These are phyloP conservation scores for Mycocalia duriaeana DNA, from an alignment of 1,284 basidiomycete species.

Conservation along the genomic window DNA sequence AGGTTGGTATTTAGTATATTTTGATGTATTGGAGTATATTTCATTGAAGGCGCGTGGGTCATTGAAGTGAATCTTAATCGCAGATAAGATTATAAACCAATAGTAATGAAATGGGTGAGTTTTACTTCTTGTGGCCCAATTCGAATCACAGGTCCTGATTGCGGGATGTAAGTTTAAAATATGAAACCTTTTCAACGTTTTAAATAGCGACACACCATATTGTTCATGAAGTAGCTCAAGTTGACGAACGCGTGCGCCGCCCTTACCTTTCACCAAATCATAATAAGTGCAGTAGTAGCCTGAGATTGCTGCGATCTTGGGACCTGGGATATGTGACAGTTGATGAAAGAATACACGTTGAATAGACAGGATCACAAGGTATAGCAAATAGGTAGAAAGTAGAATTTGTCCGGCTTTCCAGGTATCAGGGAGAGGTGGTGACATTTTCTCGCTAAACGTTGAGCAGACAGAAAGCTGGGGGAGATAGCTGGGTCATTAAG, in stretches of 20 bases:
- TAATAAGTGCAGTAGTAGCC: constrained; percentile 26
- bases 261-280: constrained; percentile 25
- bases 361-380: constrained; percentile 6
- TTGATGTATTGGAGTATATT: constrained; percentile 21
- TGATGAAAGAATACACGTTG: constrained; percentile 23
- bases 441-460: too few species aligned
- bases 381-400: background rate
- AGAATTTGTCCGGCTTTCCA: too few species aligned
- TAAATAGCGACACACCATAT: constrained; percentile 28
- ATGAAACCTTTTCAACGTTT: background rate
- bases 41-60: constrained; percentile 22
- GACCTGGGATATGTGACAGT: constrained; percentile 23
- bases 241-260: constrained; percentile 23
- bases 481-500: too few species aligned
- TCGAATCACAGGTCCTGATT: constrained; percentile 25
- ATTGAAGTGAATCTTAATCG: constrained; percentile 27
- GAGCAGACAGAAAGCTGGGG: too few species aligned
- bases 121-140: constrained; percentile 26
- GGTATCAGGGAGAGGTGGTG: too few species aligned
- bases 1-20: constrained; percentile 22
- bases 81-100: background rate
- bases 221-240: constrained; percentile 22
- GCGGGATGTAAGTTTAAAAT: background rate
- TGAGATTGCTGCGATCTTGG: constrained; percentile 24
- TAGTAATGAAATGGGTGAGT: background rate